Base-by-base conservation (phyloP, 2,329 filamentous ascomycete species). In the Colletotrichum cordylinicola region DNA sequence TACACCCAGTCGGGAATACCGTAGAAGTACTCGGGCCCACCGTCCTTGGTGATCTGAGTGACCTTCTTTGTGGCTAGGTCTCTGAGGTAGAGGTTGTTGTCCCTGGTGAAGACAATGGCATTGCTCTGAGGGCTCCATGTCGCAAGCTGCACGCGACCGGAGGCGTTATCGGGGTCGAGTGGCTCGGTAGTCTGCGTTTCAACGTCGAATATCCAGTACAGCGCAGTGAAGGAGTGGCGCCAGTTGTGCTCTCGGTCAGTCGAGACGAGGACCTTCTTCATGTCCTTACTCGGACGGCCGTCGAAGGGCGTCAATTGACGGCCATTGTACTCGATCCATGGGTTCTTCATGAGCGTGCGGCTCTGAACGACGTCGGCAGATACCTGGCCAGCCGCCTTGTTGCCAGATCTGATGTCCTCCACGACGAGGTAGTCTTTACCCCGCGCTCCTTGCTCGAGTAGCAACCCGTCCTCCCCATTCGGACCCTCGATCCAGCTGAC, bases 1-100 rank as follows among this genome's bases (percentile, higher is more conserved):
- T 98, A 98, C 0, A 96, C 94, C 94, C 95, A 99, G 83, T 99
- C 98, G 1, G 97, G 97, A 24, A 98, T 92, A 21, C 97, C 97
- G 80, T 99, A 98, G 85, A 99, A 99, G 75, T 97, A 92, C 79
- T 98, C 93, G 1, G 92, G 88, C 0, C 96, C 95, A 15, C 98
- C 97, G 82, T 99, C 96, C 70, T 88, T 92, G 2, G 97, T 98
- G 79, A 99, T 94, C 77, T 94, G 92, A 7, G 90, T 88, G 6
- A 95, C 90, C 18, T 89, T 85, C 24, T 91, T 86, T 6, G 82
- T 85, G 8, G 77, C 80, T 15, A 91, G 79, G 5, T 92, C 92
- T 67, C 97, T 93, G 60, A 98, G 86, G 82, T 92, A 98, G 80
- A 99, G 87, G 83, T 99, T 98, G 86, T 99, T 98, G 77, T 96